A percentile compares a stretch with the other conserved stretches of the same genome.
These are phyloP conservation scores for Fusarium sp. DNA, from an alignment of 2,329 filamentous ascomycete species.

Conservation along the genomic window DNA sequence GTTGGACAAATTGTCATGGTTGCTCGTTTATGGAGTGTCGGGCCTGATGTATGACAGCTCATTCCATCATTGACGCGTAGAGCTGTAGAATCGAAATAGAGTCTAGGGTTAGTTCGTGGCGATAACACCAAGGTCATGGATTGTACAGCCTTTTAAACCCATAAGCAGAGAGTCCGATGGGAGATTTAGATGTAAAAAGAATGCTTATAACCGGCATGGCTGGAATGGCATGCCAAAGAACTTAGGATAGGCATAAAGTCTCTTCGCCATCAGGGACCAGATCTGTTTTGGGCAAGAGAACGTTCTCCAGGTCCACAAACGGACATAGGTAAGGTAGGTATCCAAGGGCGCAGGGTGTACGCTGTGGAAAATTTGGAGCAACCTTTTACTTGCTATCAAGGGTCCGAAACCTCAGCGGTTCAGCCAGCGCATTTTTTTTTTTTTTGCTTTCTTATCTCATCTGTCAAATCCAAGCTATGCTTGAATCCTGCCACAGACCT, in stretches of 20 bases:
- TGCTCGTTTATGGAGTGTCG: not conserved
- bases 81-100: not conserved
- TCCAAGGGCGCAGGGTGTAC: not conserved
- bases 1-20: not conserved
- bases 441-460: not conserved
- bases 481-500: not conserved
- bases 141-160: not conserved
- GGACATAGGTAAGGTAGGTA: too few relatives aligned
- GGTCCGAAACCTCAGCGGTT: not conserved
- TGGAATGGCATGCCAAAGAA: not conserved
- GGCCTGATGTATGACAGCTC: constrained; percentile 1
- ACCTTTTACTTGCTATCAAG: not conserved
- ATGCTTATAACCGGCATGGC: constrained; percentile 4
- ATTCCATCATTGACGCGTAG: not conserved
- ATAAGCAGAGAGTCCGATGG: not conserved
- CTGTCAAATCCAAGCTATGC: not conserved
- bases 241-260: not conserved
- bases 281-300: not conserved
- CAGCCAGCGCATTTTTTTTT: too few relatives aligned
- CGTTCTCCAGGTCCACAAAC: not conserved
- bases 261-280: not conserved
- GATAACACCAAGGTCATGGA: not conserved
- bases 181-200: constrained; percentile 7
- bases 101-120: not conserved
- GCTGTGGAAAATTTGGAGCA: not conserved